These are phyloP conservation scores for Drechslerella stenobrocha DNA, from an alignment of 2,329 filamentous ascomycete genomes.

Conservation along the genomic window DNA sequence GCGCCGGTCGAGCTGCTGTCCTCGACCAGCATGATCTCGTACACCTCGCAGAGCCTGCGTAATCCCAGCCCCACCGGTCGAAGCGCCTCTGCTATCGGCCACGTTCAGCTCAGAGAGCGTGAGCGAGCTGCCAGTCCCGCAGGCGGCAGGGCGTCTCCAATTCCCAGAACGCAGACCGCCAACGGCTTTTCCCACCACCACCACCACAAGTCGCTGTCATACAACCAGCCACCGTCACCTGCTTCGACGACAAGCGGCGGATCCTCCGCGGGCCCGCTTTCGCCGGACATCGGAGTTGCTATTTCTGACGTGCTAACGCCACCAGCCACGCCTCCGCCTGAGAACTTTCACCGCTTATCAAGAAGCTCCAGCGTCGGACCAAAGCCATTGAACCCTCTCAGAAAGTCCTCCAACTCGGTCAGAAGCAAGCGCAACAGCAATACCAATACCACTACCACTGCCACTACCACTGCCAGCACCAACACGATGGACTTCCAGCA, in stretches of 20 bases:
- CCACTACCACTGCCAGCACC: background rate
- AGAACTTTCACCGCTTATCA: slow-evolving; percentile 23
- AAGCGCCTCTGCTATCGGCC: slow-evolving; percentile 31
- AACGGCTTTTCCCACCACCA: slow-evolving; percentile 3
- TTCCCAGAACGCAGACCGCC: slow-evolving; percentile 1
- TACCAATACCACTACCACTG: background rate
- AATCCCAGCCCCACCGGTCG: slow-evolving; percentile 35
- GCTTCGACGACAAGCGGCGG: slow-evolving; percentile 56
- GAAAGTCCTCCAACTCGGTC: background rate
- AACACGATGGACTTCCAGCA: slow-evolving; percentile 6
- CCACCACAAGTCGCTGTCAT: slow-evolving; percentile 12
- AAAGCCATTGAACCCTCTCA: slow-evolving; percentile 15
- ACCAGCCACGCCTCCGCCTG: slow-evolving; percentile 38
- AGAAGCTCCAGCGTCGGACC: slow-evolving; percentile 32
- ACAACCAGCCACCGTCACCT: slow-evolving; percentile 57
- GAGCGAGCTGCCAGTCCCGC: slow-evolving; percentile 61
- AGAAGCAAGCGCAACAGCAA: background rate
- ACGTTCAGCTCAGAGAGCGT: background rate
- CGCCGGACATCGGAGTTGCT: slow-evolving; percentile 32
- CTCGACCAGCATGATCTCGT: slow-evolving; percentile 93
- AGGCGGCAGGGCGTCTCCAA: slow-evolving; percentile 55
- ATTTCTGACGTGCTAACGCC: slow-evolving; percentile 42
- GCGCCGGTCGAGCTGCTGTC: slow-evolving; percentile 82
- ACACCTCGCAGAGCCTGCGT: slow-evolving; percentile 73
- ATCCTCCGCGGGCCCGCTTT: slow-evolving; percentile 29